Percentiles rank a stretch among this genome's conserved stretches.
Conservation (phyloP, 257 asterid genomes). For the Henckelia pumila region DNA sequence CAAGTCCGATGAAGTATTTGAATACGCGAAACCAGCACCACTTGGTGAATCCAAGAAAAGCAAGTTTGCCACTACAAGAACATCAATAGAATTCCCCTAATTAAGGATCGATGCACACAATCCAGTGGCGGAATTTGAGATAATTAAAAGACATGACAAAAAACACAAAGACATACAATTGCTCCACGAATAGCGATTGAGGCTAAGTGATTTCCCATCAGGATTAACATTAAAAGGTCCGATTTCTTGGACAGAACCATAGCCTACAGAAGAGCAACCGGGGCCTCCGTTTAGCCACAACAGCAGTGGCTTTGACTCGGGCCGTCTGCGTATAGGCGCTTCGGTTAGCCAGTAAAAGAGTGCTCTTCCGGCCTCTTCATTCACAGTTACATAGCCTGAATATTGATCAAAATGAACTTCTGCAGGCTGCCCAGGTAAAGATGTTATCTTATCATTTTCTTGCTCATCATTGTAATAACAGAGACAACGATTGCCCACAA, state of each 20-base stretch:
- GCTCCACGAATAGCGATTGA: conserved; percentile 97
- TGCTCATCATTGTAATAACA: conserved; percentile 55
- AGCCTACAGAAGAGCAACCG: conserved; percentile 96
- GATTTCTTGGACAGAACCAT: conserved; percentile 89
- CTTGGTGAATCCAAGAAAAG: conserved; percentile 95
- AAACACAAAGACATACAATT: conserved; percentile 51
- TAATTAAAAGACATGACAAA: too few species aligned
- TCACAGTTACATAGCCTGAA: conserved; percentile 85
- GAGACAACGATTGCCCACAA: conserved; percentile 42
- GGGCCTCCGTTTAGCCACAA: conserved; percentile 99
- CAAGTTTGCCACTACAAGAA: too few species aligned
- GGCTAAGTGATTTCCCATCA: conserved; percentile 81
- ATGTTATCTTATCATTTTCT: conserved; percentile 62
- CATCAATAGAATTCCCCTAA: too few species aligned
- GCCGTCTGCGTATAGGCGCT: conserved; percentile 49
- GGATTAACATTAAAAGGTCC: conserved; percentile 88
- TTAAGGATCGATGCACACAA: too few species aligned
- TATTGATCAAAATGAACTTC: conserved; percentile 66
- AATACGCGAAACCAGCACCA: conserved; percentile 93
- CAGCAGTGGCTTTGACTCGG: conserved; percentile 80
- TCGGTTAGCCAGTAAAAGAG: conserved; percentile 90
- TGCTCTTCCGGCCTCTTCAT: conserved; percentile 73
- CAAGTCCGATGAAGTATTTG: conserved; percentile 85
- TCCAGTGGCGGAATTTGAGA: too few species aligned
- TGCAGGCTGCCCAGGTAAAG: conserved; percentile 92